These are phyloP conservation scores for Aspergillus sp. DNA, from an alignment of 2,329 filamentous ascomycete genomes.

Conservation along the genomic window DNA sequence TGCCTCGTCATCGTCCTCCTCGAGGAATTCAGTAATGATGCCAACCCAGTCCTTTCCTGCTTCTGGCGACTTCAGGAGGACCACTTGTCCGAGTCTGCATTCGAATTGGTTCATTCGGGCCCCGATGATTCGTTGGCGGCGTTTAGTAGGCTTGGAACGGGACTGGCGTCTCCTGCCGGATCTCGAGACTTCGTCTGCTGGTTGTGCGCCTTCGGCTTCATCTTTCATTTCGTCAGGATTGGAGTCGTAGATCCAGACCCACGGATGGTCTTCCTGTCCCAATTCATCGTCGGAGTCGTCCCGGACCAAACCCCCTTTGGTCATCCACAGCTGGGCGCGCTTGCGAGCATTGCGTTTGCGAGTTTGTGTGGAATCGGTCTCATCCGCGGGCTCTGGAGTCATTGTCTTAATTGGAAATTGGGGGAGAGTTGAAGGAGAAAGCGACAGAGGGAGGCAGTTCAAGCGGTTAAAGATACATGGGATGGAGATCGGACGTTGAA, in stretches of 20 bases:
- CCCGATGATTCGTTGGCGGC: slow-evolving; percentile 63
- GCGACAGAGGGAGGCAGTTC: not conserved
- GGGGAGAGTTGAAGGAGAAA: not conserved
- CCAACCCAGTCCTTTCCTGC: slow-evolving; percentile 89
- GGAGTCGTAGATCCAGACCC: slow-evolving; percentile 73
- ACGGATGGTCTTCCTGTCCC: slow-evolving; percentile 67
- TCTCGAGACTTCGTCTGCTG: slow-evolving; percentile 21
- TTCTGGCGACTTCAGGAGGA: slow-evolving; percentile 84
- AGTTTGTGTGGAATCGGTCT: slow-evolving; percentile 13
- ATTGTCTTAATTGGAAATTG: slow-evolving; percentile 13
- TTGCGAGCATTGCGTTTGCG: slow-evolving; percentile 28
- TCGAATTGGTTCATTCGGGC: slow-evolving; percentile 79
- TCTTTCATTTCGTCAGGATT: slow-evolving; percentile 22
- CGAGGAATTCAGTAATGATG: slow-evolving; percentile 77
- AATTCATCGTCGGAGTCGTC: slow-evolving; percentile 91
- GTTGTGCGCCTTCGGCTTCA: slow-evolving; percentile 12
- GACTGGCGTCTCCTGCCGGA: slow-evolving; percentile 29
- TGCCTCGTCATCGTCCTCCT: slow-evolving; percentile 69
- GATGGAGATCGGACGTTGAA: not conserved
- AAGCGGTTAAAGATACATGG: not conserved
- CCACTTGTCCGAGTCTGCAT: slow-evolving; percentile 77
- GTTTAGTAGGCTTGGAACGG: slow-evolving; percentile 24
- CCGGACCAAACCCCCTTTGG: slow-evolving; percentile 61
- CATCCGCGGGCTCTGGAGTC: slow-evolving; percentile 16
- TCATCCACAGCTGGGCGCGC: slow-evolving; percentile 51